Evolutionary conservation across 2,329 filamentous ascomycete species (phyloP), one percentile per base, ranked within the genome.

Genomic region (Blastomyces percursus): DNA sequence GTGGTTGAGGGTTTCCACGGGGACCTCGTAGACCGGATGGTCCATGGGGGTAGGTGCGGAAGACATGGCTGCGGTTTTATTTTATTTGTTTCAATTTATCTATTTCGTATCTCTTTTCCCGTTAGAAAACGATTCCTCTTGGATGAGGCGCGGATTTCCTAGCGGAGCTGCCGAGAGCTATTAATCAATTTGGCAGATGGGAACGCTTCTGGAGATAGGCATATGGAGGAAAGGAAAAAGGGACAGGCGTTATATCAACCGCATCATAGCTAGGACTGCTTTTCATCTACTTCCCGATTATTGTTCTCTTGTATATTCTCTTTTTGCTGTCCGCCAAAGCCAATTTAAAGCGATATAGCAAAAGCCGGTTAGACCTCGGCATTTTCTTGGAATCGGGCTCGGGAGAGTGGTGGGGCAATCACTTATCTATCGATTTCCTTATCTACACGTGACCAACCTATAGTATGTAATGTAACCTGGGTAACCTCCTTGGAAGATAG

Each of bases 1-100:
- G 61, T 66, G 66, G 16, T 65, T 51, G 27, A 69, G 40, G 27
- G 66, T 65, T 30, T 57, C 57, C 3, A 61, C 32, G 16, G 65
- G 63, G 30, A 67, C 59, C 61, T 62, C 11, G 60, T 50, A 40
- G 21, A 14, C 35, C 4, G 38, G n/a, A 27, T 38, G 7, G 51
- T 48, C 12, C 38, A 8, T 44, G 48, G 32, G 12, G 12, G 59
- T 21, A 14, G 59, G 32, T 19, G 50, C 12, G 59, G 59, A 40
- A 1, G 48, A 54, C 50, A 55, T 61, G 14, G 44, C 19, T 8
- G 2, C 7, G 42, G 19, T 8, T n/a, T 46, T 46, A 44, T 16
- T 14, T 14, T 42, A 0, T 6, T 19, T 44, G 6, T 44, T 44
- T 19, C 6, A 16, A 44, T 44, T 44, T 44, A 44, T 44, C 40